Evolutionary conservation across 2,329 filamentous ascomycete species (phyloP).

Genomic region (Botrytis porri): DNA sequence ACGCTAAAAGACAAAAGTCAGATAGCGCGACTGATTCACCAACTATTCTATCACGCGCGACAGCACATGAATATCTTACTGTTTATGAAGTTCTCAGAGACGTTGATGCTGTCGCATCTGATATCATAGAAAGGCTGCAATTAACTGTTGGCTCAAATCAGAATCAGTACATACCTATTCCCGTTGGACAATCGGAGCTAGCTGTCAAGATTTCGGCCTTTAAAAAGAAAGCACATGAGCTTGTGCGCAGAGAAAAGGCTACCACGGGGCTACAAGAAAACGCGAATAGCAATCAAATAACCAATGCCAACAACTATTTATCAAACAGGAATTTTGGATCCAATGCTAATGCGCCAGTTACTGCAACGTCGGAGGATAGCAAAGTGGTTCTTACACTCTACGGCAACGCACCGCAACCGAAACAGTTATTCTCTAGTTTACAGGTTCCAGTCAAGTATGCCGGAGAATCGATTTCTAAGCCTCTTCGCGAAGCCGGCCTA

Average conservation of each 20-base stretch:
- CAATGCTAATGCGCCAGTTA: slow-evolving; percentile 33
- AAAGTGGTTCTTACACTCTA: slow-evolving; percentile 71
- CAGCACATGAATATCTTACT: slow-evolving; percentile 51
- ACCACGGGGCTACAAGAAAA: slow-evolving; percentile 45
- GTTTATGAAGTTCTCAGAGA: slow-evolving; percentile 65
- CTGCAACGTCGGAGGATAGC: slow-evolving; percentile 44
- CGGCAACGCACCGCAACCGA: slow-evolving; percentile 69
- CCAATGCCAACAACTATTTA: slow-evolving; percentile 20
- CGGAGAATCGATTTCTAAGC: slow-evolving; percentile 38
- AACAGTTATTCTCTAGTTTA: slow-evolving; percentile 83
- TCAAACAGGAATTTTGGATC: slow-evolving; percentile 26
- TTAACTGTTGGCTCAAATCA: slow-evolving; percentile 35
- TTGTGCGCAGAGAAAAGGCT: slow-evolving; percentile 60
- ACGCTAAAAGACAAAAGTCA: slow-evolving; percentile 60
- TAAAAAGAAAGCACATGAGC: slow-evolving; percentile 58
- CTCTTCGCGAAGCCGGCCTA: slow-evolving; percentile 62
- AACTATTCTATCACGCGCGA: slow-evolving; percentile 41
- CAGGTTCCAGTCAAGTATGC: slow-evolving; percentile 50
- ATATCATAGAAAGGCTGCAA: slow-evolving; percentile 50
- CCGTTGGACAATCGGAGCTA: slow-evolving; percentile 29
- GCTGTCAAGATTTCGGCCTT: slow-evolving; percentile 44
- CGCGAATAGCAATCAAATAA: slow-evolving; percentile 32
- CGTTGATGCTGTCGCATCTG: slow-evolving; percentile 48
- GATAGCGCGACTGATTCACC: slow-evolving; percentile 45
- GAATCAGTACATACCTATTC: slow-evolving; percentile 31